Conservation (phyloP, 768 basidiomycete genomes). For the Candolleomyces eurysporus region DNA sequence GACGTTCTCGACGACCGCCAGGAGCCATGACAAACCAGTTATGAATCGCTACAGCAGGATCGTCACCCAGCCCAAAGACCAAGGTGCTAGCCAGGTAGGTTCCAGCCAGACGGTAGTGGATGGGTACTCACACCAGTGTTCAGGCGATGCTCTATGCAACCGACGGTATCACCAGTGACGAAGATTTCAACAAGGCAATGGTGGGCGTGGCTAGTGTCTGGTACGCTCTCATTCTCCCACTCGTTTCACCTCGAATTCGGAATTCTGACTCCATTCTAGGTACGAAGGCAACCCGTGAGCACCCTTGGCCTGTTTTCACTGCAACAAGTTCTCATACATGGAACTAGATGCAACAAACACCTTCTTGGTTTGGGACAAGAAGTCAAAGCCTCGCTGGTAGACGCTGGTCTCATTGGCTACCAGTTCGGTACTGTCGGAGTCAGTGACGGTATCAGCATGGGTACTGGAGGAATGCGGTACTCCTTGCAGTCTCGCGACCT, state of each 20-base stretch:
- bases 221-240: conserved; percentile 42
- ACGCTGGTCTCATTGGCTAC: conserved; percentile 82
- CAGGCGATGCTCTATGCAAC: conserved; percentile 99
- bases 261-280: conserved; percentile 43
- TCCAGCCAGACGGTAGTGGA: neutral
- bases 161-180: conserved; percentile 77
- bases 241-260: no score
- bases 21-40: conserved; percentile 39
- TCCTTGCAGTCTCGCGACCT: conserved; percentile 98
- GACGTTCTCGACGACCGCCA: conserved; percentile 36
- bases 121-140: neutral
- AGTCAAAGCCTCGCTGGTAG: conserved; percentile 75
- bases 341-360: conserved; percentile 87
- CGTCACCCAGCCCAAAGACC: conserved; percentile 89
- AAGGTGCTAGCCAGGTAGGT: conserved; percentile 88
- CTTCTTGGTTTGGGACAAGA: conserved; percentile 85
- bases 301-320: neutral
- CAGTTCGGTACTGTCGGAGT: conserved; percentile 98
- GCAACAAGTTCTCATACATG: conserved; percentile 3
- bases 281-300: conserved; percentile 98
- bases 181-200: conserved; percentile 94
- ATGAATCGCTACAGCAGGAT: conserved; percentile 74
- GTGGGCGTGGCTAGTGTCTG: conserved; percentile 96
- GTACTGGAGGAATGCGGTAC: conserved; percentile 89
- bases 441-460: conserved; percentile 99